Evolutionary conservation across 2,329 filamentous ascomycete genomes (phyloP), one percentile per base, ranked within the genome.

Genomic region (Calcarisporium arbuscula): DNA sequence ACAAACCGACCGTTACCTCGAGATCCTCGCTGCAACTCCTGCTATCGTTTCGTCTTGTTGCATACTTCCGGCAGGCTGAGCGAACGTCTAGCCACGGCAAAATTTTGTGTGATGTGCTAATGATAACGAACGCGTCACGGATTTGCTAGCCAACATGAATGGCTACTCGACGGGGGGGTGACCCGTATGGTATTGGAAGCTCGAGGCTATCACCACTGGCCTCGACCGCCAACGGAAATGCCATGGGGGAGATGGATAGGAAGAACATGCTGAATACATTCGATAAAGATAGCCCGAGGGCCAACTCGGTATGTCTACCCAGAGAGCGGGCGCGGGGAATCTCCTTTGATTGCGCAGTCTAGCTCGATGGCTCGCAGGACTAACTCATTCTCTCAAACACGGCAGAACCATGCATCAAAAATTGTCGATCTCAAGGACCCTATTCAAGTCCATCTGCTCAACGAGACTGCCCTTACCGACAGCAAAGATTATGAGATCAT

Each of bases 381-480:
- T n/a, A n/a, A n/a, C n/a, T n/a, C n/a, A n/a, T n/a, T n/a, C n/a
- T n/a, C n/a, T n/a, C n/a, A n/a, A n/a, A n/a, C n/a, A n/a, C n/a
- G n/a, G n/a, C n/a, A n/a, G n/a, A n/a, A 32, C 22, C 6, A 25
- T 36, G 16, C 41, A 62, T 34, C n/a, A n/a, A n/a, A n/a, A n/a
- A n/a, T 73, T 9, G 68, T 80, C 45, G 74, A 82, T 48, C 65
- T 81, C 34, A 75, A 77, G 43, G 84, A 85, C 57, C 75, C 70
- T 40, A 84, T 98, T 28, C 83, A 88, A 49, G 80, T 95, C 56
- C 94, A 96, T 57, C 67, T 98, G 30, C 74, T 98, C 39, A 89
- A 92, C 42, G 90, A 96, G 65, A 96, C 87, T 15, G 92, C 92
- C 15, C 76, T 98, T 40, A 77, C 81, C 40, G 92, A 98, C 61